Evolutionary conservation across 352 stramenopile genomes (phyloP), one percentile per base, ranked within the genome.

Genomic region (Elongisporangium senticosum): DNA sequence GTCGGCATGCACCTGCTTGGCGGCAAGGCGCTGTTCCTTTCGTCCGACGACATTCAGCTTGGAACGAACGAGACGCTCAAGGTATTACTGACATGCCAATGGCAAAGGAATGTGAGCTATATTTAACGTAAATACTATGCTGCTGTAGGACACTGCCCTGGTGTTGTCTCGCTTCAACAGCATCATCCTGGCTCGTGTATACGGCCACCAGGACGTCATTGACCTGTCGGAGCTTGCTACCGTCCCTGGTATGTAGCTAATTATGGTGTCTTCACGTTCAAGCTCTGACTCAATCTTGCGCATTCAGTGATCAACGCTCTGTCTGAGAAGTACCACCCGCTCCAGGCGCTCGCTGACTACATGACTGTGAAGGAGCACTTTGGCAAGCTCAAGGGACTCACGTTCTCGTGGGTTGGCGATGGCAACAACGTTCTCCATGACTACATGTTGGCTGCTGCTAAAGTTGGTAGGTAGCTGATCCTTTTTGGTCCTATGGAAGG

Each of bases 391-490:
- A 71, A 93, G 19, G 95, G 93, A 5, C 89, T 98, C 49, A 99
- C 93, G 33, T 76, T 99, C 39, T 84, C 94, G 40, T 99, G 96
- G 95, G 96, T 99, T 52, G 97, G 97, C 58, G 97, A 99, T 66
- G 96, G 96, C 55, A 99, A 99, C 79, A 99, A 99, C 55, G 91
- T 98, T 24, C 71, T 97, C 49, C 96, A 99, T 64, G 96, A 99
- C 70, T 95, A 98, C 58, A 98, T 99, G 95, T 73, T 98, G 15
- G 96, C 96, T 33, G 89, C 86, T 3, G 86, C 85, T 21, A 92
- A 93, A 68, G 69, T 90, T 61, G 83, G 79, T 67, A 93, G 89
- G 79, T 56, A 54, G 15, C 7, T 57, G 22, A 3, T 43, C 1
- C n/a, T 14, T 53, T 19, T 43, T 49, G 11, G 20, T 49, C 3